Percentiles rank a stretch among this genome's conserved stretches.
phyloP scores from a whole-genome alignment of 148 eudicot species.

The Camellia sinensis region DNA sequence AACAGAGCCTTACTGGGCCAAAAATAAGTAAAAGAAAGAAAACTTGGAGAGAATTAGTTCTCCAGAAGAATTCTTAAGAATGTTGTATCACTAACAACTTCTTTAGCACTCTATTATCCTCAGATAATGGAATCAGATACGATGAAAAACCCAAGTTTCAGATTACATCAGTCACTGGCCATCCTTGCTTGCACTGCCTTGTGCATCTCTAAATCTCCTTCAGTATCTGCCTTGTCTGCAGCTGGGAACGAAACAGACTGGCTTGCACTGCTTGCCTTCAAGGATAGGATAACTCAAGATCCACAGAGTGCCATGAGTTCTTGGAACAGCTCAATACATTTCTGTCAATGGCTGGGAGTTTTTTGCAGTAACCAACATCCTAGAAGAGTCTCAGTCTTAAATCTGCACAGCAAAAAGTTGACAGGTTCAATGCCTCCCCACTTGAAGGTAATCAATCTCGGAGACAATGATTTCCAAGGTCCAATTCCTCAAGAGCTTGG shows the following conservation, averaged over 20 bases:
- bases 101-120: too few species aligned
- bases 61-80: too few species aligned
- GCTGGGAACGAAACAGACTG: background rate
- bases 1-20: too few species aligned
- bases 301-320: background rate
- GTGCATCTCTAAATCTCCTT: background rate
- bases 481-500: conserved; percentile 9
- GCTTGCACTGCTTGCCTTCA: background rate
- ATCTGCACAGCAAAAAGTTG: background rate
- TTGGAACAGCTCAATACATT: conserved; percentile 13
- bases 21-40: too few species aligned
- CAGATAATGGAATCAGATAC: too few species aligned
- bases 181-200: background rate
- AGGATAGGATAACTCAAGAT: background rate
- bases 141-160: background rate
- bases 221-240: background rate
- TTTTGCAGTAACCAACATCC: conserved; percentile 5
- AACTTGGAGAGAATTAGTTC: too few species aligned
- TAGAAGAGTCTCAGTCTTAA: background rate
- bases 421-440: background rate
- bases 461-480: background rate
- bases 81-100: too few species aligned
- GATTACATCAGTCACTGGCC: too few species aligned
- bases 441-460: background rate
- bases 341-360: conserved; percentile 17